Percentiles rank a stretch among this genome's conserved stretches.
Conservation (phyloP, 2,329 filamentous ascomycete species). For the Beauveria varroae region DNA sequence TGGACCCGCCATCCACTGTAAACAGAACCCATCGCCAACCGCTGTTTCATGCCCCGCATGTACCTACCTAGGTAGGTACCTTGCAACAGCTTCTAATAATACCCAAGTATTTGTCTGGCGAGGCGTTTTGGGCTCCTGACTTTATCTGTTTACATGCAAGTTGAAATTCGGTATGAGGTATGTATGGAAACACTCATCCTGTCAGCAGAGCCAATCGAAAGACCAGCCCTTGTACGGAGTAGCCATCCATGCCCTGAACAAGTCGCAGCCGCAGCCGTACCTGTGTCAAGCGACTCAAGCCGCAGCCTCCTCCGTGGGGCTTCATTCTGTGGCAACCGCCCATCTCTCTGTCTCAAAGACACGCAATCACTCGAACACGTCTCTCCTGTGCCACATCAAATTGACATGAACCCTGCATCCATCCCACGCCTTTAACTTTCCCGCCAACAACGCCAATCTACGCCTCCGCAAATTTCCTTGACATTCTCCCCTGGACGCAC, state of each 20-base stretch:
- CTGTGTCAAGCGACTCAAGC: neutral
- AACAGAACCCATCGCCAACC: neutral
- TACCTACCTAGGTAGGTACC: too few relatives aligned
- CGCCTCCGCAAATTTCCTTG: neutral
- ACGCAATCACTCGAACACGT: slow-evolving; percentile 5
- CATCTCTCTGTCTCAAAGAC: slow-evolving; percentile 6
- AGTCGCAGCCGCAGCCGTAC: neutral
- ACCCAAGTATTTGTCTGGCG: too few relatives aligned
- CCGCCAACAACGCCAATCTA: neutral
- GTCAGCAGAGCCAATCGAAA: too few relatives aligned
- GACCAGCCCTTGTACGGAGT: too few relatives aligned
- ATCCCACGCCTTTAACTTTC: neutral
- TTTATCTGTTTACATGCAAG: too few relatives aligned
- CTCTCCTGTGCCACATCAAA: slow-evolving; percentile 7
- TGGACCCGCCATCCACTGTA: neutral
- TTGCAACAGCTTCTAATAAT: too few relatives aligned
- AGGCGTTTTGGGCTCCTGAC: too few relatives aligned
- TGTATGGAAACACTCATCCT: too few relatives aligned
- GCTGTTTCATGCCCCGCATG: neutral
- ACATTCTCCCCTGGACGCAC: neutral
- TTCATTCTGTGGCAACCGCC: slow-evolving; percentile 7
- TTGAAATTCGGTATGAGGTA: too few relatives aligned
- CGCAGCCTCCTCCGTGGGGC: neutral
- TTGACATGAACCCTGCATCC: neutral
- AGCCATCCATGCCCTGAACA: neutral